phyloP scores from a whole-genome alignment of 2,329 filamentous ascomycete genomes.

The Fusarium sp. region DNA sequence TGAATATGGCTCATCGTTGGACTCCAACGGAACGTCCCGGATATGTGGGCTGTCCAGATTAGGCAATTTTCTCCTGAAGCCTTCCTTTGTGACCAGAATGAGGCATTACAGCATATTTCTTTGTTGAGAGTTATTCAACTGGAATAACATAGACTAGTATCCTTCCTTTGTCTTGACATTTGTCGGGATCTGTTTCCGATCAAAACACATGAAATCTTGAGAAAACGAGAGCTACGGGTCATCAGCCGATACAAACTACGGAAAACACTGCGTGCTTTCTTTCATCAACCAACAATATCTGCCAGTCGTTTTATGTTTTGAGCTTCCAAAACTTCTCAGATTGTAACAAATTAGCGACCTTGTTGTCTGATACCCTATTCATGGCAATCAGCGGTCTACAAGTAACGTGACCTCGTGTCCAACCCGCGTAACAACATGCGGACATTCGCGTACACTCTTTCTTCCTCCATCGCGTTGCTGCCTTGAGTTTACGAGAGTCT shows the following conservation, averaged over 20 bases:
- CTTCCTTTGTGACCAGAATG: neutral
- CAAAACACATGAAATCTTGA: neutral
- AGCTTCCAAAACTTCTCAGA: neutral
- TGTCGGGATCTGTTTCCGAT: constrained; percentile 5
- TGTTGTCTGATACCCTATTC: neutral
- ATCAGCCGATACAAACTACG: neutral
- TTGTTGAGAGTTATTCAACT: neutral
- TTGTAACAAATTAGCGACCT: neutral
- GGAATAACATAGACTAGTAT: neutral
- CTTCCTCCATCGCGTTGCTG: neutral
- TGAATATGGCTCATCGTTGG: neutral
- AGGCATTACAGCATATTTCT: neutral
- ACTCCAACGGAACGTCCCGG: neutral
- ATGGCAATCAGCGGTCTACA: neutral
- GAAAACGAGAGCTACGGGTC: constrained; percentile 6
- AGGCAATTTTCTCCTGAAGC: constrained; percentile 3
- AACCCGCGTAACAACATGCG: constrained; percentile 1
- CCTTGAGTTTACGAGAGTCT: neutral
- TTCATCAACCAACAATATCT: neutral
- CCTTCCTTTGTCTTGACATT: neutral
- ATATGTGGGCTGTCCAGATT: neutral
- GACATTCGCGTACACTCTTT: neutral
- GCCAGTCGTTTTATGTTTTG: neutral
- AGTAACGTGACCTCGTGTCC: constrained; percentile 23
- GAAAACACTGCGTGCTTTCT: neutral